Conservation (phyloP, 495 filamentous ascomycete species). For the Peziza echinospora region DNA sequence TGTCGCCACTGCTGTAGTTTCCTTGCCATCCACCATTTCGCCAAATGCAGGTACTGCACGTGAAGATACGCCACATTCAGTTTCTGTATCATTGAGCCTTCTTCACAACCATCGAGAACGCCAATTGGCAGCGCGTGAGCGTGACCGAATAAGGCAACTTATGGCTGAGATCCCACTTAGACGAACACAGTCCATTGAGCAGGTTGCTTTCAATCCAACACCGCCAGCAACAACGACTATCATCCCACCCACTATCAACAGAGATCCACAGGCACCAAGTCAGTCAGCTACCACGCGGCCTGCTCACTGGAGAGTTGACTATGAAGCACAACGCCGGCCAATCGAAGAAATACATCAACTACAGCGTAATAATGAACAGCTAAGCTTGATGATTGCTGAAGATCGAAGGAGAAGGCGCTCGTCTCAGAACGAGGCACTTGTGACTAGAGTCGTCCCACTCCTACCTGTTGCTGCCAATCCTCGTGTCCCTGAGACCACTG, state of each 20-base stretch:
- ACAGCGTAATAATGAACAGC: constrained; percentile 12
- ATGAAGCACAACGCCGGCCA: constrained; percentile 29
- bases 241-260: no score
- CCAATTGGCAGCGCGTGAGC: constrained; percentile 8
- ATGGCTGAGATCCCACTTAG: constrained; percentile 15
- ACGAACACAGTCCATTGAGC: constrained; percentile 18
- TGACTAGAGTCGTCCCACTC: neutral
- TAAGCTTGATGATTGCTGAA: constrained; percentile 12
- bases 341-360: constrained; percentile 11
- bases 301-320: constrained; percentile 20
- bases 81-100: no score
- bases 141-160: constrained; percentile 13
- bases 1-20: neutral
- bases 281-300: constrained; percentile 11
- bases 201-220: constrained; percentile 3
- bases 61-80: no score
- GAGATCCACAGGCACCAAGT: constrained; percentile 1
- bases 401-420: constrained; percentile 11
- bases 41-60: no score
- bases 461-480: no score
- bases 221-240: constrained; percentile 11
- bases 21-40: no score
- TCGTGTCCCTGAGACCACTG: neutral
- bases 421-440: neutral
- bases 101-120: constrained; percentile 16